Base-by-base conservation (phyloP, 2,329 filamentous ascomycete species). In the Anthostomella pinea region DNA sequence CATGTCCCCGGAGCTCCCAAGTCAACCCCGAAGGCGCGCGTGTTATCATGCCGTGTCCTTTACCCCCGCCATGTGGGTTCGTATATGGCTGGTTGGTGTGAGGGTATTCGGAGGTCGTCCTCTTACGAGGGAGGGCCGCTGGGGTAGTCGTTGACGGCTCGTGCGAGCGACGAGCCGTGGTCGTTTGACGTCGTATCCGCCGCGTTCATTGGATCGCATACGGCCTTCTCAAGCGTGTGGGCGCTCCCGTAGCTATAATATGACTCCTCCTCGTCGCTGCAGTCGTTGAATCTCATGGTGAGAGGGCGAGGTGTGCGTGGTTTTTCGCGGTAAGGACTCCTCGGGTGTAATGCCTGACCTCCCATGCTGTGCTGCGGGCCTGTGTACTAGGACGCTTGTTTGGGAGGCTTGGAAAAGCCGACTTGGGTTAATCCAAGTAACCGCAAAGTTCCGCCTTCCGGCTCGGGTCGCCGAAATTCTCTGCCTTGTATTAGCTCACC, bases 391-490 rank as follows among this genome's bases (percentile, higher is more conserved):
- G 25, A 28, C 23, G 32, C 24, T 35, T 35, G 32, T 35, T 28
- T 28, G 24, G 23, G 32, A 27, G 32, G 32, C 23, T 35, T 28
- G 20, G 30, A 33, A 39, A 33, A 26, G 36, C n/a, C 36, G 20
- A 35, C 32, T 27, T 35, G n/a, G 32, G 32, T 28, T 35, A 23
- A 16, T 35, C 24, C 24, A 28, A 35, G 32, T 27, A 35, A 35
- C 32, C 32, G 25, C 23, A 28, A 35, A 27, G 33, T 21, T 39
- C 30, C 10, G 16, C 32, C 23, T 39, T 28, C 37, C 27, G 19
- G 37, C 30, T 39, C 26, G 27, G 37, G 26, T 39, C 31, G 31
- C 37, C 31, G 37, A 39, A 39, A 31, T 35, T 35, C 37, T 35
- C 37, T 39, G 27, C 27, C 31, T 31, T 19, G 22, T 34, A n/a